Evolutionary conservation across 2,329 filamentous ascomycete genomes (phyloP), one percentile per base, ranked within the genome.

Genomic region (Colletotrichum spaethianum): DNA sequence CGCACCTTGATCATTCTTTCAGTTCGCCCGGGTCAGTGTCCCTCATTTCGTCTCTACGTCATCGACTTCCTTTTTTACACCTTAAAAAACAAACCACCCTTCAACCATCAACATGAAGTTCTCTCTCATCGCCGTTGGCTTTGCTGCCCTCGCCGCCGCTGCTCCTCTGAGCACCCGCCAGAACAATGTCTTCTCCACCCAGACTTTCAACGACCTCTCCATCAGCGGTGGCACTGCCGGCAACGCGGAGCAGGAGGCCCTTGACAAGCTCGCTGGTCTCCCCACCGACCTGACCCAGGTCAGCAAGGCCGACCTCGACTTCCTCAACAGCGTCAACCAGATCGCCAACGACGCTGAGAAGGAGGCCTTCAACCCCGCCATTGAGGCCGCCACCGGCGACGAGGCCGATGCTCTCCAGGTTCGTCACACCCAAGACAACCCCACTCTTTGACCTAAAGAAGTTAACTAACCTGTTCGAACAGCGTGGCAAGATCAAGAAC

Each of bases 401-500:
- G 83, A 80, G 48, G 86, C 84, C 3, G 83, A 82, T 28, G 86
- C 88, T 61, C 83, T 90, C 16, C 80, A 87, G 80, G 84, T 83
- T 77, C 44, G 74, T 50, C 0, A n/a, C 31, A 2, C 12, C 14
- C 8, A 2, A 16, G 31, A 5, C 5, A 14, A 4, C 42, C 26
- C 14, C 11, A 14, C 18, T 14, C 20, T 9, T 3, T 18, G 44
- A 20, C 2, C 28, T 8, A 26, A n/a, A 56, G 42, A 42, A 50
- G 23, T 16, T 28, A 8, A 36, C 23, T 1, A 0, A 5, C 1
- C 1, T 73, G 40, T 33, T 1, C 28, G 12, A 33, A 46, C 66
- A 86, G 84, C 82, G 84, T 64, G 87, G 87, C 77, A 89, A 90
- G 81, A 89, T 86, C 72, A 88, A 88, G 85, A 90, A 89, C 84